Conservation (phyloP, 805 yeast species). For the Scheffersomyces coipomensis region DNA sequence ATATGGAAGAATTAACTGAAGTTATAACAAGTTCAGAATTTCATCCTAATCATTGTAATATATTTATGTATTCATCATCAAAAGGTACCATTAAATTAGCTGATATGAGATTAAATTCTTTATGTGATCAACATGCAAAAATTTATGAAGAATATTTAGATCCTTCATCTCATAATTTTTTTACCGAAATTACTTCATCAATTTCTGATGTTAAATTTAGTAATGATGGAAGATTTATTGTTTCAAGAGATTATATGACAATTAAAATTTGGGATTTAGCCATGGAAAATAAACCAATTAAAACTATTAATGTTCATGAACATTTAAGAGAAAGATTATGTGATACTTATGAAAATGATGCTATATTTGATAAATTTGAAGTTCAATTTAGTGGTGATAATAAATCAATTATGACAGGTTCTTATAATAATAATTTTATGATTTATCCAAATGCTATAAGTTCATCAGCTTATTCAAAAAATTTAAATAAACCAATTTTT, state of each 20-base stretch:
- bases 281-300: conserved; percentile 93
- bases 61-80: conserved; percentile 92
- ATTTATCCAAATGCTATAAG: conserved; percentile 79
- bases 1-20: conserved; percentile 98
- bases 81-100: conserved; percentile 94
- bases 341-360: conserved; percentile 97
- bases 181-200: conserved; percentile 93
- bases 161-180: conserved; percentile 89
- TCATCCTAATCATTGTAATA: conserved; percentile 89
- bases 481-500: conserved; percentile 10
- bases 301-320: conserved; percentile 94
- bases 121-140: conserved; percentile 87
- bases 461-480: conserved; percentile 1
- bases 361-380: conserved; percentile 97
- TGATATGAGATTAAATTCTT: conserved; percentile 93
- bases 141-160: conserved; percentile 91
- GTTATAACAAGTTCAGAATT: conserved; percentile 96
- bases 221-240: conserved; percentile 89
- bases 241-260: conserved; percentile 95
- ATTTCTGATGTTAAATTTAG: conserved; percentile 93
- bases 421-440: conserved; percentile 95
- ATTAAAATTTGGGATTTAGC: conserved; percentile 98
- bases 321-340: conserved; percentile 89
- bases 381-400: conserved; percentile 94
- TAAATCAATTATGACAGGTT: conserved; percentile 91